Conservation (phyloP, 2,329 filamentous ascomycete genomes). For the Neobulgaria alba region DNA sequence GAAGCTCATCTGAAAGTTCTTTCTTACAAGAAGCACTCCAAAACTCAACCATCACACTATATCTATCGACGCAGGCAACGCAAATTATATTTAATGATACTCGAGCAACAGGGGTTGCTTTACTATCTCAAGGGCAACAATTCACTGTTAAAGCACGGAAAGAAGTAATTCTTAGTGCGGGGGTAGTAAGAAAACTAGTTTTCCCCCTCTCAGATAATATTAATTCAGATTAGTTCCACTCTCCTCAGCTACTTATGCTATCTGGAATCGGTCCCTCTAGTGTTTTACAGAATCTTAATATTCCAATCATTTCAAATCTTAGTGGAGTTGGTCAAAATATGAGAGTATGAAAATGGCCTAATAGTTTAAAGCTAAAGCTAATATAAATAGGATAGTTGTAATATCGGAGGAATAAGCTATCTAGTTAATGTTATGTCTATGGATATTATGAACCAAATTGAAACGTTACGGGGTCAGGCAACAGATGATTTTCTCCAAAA, state of each 20-base stretch:
- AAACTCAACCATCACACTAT: constrained; percentile 9
- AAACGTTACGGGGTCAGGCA: constrained; percentile 1
- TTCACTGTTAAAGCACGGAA: constrained; percentile 16
- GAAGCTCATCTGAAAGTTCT: background rate
- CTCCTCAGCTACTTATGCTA: constrained; percentile 35
- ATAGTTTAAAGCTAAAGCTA: too few species aligned
- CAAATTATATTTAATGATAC: constrained; percentile 16
- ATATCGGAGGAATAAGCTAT: too few species aligned
- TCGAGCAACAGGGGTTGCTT: constrained; percentile 25
- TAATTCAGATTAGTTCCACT: too few species aligned
- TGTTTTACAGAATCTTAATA: constrained; percentile 36
- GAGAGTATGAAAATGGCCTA: too few species aligned
- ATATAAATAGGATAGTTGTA: too few species aligned
- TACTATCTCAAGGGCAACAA: constrained; percentile 17
- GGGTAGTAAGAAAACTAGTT: too few species aligned
- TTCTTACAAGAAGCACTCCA: constrained; percentile 8
- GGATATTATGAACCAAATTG: constrained; percentile 26
- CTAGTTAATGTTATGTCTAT: too few species aligned
- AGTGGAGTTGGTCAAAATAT: constrained; percentile 44
- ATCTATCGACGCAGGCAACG: constrained; percentile 10
- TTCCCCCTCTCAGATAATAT: too few species aligned
- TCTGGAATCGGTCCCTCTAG: constrained; percentile 36
- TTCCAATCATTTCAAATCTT: constrained; percentile 36
- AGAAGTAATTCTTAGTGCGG: constrained; percentile 37
- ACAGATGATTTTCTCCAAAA: too few species aligned